These are phyloP conservation scores for Chytriomyces sp. DNA, from an alignment of 192 early-diverging fungal genomes.

Conservation along the genomic window DNA sequence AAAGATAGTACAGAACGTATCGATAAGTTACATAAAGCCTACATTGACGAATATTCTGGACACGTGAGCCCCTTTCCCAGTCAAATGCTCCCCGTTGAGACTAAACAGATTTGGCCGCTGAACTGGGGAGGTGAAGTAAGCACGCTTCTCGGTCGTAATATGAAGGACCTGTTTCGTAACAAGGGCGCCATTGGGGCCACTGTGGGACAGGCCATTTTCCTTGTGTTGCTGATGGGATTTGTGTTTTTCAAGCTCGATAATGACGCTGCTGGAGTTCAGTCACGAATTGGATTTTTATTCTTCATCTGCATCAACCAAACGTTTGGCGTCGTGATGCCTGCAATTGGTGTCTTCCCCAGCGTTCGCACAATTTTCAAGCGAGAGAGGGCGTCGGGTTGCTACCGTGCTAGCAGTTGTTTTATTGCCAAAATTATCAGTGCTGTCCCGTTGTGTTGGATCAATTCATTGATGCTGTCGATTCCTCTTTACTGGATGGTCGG, in stretches of 20 bases:
- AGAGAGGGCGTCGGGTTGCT: conserved; percentile 67
- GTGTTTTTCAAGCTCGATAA: conserved; percentile 14
- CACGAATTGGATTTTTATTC: conserved; percentile 19
- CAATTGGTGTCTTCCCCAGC: conserved; percentile 38
- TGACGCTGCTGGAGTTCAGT: conserved; percentile 21
- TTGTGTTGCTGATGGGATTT: conserved; percentile 53
- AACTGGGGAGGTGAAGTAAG: conserved; percentile 28
- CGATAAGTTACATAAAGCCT: conserved; percentile 22
- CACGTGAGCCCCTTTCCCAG: conserved; percentile 25
- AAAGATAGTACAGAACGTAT: conserved; percentile 25
- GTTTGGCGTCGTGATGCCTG: conserved; percentile 62
- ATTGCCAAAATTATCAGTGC: conserved; percentile 63
- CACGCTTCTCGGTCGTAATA: conserved; percentile 37
- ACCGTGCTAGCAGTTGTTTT: conserved; percentile 64
- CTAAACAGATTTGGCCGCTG: conserved; percentile 24
- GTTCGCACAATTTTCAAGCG: conserved; percentile 36
- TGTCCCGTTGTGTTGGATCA: conserved; percentile 38
- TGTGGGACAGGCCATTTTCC: conserved; percentile 50
- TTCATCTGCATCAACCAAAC: conserved; percentile 50
- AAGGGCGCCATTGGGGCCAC: conserved; percentile 50
- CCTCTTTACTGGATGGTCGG: conserved; percentile 43
- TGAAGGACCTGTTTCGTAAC: conserved; percentile 46
- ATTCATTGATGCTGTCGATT: conserved; percentile 28
- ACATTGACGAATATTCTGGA: conserved; percentile 22
- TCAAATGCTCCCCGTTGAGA: neutral